These are phyloP conservation scores for Pistacia vera DNA, from an alignment of 345 rosid genomes.

Conservation along the genomic window DNA sequence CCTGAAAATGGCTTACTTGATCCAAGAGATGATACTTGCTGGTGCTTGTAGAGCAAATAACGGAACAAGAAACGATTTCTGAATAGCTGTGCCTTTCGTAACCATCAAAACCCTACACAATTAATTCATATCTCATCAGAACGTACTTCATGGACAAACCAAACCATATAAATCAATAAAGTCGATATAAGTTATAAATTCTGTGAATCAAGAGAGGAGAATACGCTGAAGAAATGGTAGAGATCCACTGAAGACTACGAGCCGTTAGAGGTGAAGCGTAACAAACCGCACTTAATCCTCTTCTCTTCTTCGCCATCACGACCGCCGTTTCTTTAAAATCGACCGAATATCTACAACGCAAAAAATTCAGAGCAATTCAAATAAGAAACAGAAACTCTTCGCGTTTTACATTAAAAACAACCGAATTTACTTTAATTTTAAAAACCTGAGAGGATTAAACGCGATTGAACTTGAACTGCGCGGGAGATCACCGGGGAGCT, in stretches of 20 bases:
- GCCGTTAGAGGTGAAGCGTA: slow-evolving; percentile 53
- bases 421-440: not conserved
- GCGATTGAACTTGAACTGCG: slow-evolving; percentile 31
- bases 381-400: not conserved
- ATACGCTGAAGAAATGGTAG: slow-evolving; percentile 68
- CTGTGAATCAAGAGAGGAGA: slow-evolving; percentile 11
- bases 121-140: slow-evolving; percentile 8
- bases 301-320: slow-evolving; percentile 37
- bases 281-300: slow-evolving; percentile 64
- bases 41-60: slow-evolving; percentile 83
- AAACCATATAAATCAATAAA: no score
- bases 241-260: slow-evolving; percentile 74
- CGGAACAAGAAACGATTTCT: slow-evolving; percentile 80
- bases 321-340: slow-evolving; percentile 25
- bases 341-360: slow-evolving; percentile 39
- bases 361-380: not conserved
- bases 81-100: slow-evolving; percentile 72
- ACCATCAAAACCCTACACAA: slow-evolving; percentile 62
- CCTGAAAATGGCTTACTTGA: slow-evolving; percentile 54
- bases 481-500: slow-evolving; percentile 2
- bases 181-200: not conserved
- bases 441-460: slow-evolving; percentile 66
- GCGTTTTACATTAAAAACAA: not conserved
- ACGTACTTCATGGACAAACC: slow-evolving; percentile 2
- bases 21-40: slow-evolving; percentile 65